Percentiles rank a stretch among this genome's conserved stretches.
These are phyloP conservation scores for Penicillium sp. DNA, from an alignment of 2,329 filamentous ascomycete genomes.

Conservation along the genomic window DNA sequence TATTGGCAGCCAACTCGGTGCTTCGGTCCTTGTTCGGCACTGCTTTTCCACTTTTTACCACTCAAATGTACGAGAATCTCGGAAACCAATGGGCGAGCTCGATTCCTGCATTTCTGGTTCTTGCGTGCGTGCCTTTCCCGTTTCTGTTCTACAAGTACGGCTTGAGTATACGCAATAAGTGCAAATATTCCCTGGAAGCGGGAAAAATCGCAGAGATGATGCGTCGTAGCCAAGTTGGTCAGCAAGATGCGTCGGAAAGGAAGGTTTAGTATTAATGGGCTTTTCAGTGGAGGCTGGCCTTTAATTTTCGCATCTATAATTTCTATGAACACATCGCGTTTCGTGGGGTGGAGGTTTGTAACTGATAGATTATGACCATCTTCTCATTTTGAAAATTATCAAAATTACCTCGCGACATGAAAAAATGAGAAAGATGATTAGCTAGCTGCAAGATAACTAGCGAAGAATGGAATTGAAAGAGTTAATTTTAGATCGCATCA, in stretches of 20 bases:
- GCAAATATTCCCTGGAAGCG: neutral
- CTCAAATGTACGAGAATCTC: constrained; percentile 8
- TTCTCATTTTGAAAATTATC: no score
- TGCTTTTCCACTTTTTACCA: constrained; percentile 11
- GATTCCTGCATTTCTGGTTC: constrained; percentile 2
- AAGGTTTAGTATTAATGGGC: neutral
- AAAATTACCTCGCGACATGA: no score
- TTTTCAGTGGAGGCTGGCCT: neutral
- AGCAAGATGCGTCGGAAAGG: neutral
- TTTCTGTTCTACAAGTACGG: constrained; percentile 7
- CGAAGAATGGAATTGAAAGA: no score
- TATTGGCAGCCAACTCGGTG: constrained; percentile 7
- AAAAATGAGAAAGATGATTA: no score
- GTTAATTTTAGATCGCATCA: no score
- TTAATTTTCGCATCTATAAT: no score
- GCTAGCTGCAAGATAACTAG: neutral
- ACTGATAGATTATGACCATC: no score
- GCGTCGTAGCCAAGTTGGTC: neutral
- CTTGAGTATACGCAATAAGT: neutral
- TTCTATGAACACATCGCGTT: no score
- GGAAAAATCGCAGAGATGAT: neutral
- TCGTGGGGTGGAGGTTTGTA: no score
- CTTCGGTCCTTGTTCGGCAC: constrained; percentile 11
- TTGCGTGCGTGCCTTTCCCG: constrained; percentile 12
- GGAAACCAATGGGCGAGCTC: constrained; percentile 15